Percentiles rank a stretch among this genome's conserved stretches.
Conservation (phyloP, 257 asterid genomes). For the Solanum paucissectum region DNA sequence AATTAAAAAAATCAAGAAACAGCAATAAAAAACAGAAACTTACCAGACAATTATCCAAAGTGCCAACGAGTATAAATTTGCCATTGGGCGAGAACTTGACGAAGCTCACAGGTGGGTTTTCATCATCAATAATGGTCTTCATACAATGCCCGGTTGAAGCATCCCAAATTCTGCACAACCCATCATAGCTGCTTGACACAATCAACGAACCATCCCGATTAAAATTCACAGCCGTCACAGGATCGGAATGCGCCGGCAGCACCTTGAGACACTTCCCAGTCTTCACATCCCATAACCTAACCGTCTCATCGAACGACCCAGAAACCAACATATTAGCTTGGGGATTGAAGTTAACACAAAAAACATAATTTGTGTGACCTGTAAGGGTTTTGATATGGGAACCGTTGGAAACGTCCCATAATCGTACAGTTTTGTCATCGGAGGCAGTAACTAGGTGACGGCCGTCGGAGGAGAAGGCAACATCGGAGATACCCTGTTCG, state of each 20-base stretch:
- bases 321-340: conserved; percentile 80
- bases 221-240: conserved; percentile 76
- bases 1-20: not conserved
- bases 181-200: conserved; percentile 87
- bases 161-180: conserved; percentile 96
- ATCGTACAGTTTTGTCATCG: conserved; percentile 81
- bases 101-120: conserved; percentile 91
- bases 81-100: conserved; percentile 94
- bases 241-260: conserved; percentile 93
- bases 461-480: conserved; percentile 73
- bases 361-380: conserved; percentile 82
- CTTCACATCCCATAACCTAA: conserved; percentile 90
- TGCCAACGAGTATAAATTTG: conserved; percentile 78
- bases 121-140: conserved; percentile 91
- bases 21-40: conserved; percentile 2
- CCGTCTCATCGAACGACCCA: conserved; percentile 89
- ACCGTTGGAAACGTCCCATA: conserved; percentile 77
- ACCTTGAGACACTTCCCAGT: conserved; percentile 84
- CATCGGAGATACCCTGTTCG: conserved; percentile 73
- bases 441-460: conserved; percentile 87
- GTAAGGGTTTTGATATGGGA: conserved; percentile 62
- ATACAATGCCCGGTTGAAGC: conserved; percentile 91
- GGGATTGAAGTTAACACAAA: conserved; percentile 77
- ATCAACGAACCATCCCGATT: conserved; percentile 76
- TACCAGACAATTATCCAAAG: conserved; percentile 85